Evolutionary conservation across 176 grass and related monocot genomes (phyloP).

Genomic region (Urochloa ruziziensis): DNA sequence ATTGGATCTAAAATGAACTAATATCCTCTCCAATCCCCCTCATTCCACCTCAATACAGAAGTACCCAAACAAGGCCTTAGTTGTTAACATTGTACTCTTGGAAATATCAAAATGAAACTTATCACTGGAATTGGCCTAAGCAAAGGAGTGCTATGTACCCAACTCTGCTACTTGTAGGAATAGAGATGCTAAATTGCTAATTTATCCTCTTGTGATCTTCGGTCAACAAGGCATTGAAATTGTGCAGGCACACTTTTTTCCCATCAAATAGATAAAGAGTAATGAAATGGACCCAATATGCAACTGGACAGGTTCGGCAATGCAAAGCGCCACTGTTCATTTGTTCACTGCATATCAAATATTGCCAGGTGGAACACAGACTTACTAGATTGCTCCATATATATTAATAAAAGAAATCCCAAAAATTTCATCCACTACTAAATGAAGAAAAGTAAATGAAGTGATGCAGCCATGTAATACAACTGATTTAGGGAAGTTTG

Average conservation of each 20-base stretch:
- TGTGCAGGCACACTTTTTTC: background rate
- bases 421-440: background rate
- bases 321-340: too few relatives aligned
- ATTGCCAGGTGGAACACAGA: too few relatives aligned
- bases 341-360: too few relatives aligned
- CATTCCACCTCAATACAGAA: too few relatives aligned
- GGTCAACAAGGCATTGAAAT: background rate
- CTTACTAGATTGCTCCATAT: too few relatives aligned
- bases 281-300: background rate
- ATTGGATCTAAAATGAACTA: too few relatives aligned
- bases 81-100: too few relatives aligned
- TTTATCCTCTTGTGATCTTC: background rate
- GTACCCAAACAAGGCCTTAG: too few relatives aligned
- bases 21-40: too few relatives aligned
- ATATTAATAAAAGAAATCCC: too few relatives aligned
- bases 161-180: background rate
- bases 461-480: background rate
- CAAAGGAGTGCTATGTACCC: background rate
- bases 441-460: constrained; percentile 13
- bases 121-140: background rate
- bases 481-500: background rate
- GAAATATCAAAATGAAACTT: background rate
- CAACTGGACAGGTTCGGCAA: too few relatives aligned
- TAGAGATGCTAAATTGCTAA: background rate
- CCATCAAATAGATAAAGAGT: background rate